Percentiles rank a stretch among this genome's conserved stretches.
Evolutionary conservation across 2,329 filamentous ascomycete species (phyloP).

Genomic region (Sordariomycetes sp.): DNA sequence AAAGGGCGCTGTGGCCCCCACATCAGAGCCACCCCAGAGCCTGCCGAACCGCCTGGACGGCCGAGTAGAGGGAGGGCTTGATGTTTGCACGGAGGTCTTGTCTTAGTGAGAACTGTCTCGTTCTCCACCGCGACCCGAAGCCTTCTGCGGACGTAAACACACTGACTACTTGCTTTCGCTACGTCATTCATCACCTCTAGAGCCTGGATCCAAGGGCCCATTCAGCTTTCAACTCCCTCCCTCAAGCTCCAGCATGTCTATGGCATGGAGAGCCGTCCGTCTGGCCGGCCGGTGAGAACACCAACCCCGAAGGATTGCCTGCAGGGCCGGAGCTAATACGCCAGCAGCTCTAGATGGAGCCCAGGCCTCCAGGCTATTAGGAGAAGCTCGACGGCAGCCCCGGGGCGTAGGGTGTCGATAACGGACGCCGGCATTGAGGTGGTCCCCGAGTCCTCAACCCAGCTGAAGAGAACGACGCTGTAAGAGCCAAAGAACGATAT

Average conservation of each 20-base stretch:
- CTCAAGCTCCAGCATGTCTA: neutral
- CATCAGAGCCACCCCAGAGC: neutral
- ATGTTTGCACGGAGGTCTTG: neutral
- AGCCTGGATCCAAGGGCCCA: neutral
- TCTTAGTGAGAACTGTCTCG: neutral
- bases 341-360: neutral
- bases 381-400: neutral
- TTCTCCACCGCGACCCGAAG: neutral
- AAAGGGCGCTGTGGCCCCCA: neutral
- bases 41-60: neutral
- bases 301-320: neutral
- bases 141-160: neutral
- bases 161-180: neutral
- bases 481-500: neutral
- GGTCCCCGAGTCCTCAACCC: neutral
- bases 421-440: constrained; percentile 1
- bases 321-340: neutral
- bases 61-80: no score
- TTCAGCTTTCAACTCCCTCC: neutral
- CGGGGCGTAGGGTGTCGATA: neutral
- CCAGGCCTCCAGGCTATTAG: neutral
- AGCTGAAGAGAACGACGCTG: constrained; percentile 1
- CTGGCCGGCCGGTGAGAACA: neutral
- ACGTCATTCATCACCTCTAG: neutral
- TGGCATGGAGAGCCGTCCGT: neutral